A percentile compares a stretch with the other conserved stretches of the same genome.
These are phyloP conservation scores for Coelastrella sp. DNA, from an alignment of 139 green algal genomes.

Conservation along the genomic window DNA sequence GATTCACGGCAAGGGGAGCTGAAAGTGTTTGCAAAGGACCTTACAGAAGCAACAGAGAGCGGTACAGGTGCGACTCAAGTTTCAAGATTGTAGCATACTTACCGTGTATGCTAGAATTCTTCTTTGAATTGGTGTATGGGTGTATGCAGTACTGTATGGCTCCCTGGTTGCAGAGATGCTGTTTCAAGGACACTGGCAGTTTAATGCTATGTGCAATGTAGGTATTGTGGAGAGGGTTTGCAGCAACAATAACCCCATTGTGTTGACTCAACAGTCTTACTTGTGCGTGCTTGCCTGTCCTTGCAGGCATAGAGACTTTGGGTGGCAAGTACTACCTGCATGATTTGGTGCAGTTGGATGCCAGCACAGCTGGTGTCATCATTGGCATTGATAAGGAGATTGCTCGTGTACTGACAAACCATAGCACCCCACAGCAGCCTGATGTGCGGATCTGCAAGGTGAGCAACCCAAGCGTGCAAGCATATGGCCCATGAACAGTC, in stretches of 20 bases:
- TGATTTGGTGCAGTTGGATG: constrained; percentile 90
- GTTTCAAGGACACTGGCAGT: too few species aligned
- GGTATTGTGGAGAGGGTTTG: too few species aligned
- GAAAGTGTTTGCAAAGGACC: constrained; percentile 86
- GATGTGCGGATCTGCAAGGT: constrained; percentile 75
- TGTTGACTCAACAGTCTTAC: too few species aligned
- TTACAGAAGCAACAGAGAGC: constrained; percentile 70
- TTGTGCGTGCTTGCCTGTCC: neutral
- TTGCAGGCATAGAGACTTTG: constrained; percentile 75
- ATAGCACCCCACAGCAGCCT: constrained; percentile 72
- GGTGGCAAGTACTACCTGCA: constrained; percentile 91
- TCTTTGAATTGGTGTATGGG: too few species aligned
- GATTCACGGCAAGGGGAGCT: constrained; percentile 77
- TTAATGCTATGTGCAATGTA: too few species aligned
- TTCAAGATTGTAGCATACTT: too few species aligned
- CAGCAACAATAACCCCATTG: too few species aligned
- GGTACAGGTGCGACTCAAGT: neutral
- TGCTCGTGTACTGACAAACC: constrained; percentile 64
- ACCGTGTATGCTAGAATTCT: too few species aligned
- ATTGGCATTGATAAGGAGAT: constrained; percentile 70
- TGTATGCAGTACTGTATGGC: too few species aligned
- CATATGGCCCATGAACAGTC: neutral
- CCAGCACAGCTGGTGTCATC: constrained; percentile 79
- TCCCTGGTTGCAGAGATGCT: too few species aligned
- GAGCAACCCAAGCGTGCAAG: neutral